Conservation (phyloP, 352 stramenopile species). For the Thraustochytrium striatum region DNA sequence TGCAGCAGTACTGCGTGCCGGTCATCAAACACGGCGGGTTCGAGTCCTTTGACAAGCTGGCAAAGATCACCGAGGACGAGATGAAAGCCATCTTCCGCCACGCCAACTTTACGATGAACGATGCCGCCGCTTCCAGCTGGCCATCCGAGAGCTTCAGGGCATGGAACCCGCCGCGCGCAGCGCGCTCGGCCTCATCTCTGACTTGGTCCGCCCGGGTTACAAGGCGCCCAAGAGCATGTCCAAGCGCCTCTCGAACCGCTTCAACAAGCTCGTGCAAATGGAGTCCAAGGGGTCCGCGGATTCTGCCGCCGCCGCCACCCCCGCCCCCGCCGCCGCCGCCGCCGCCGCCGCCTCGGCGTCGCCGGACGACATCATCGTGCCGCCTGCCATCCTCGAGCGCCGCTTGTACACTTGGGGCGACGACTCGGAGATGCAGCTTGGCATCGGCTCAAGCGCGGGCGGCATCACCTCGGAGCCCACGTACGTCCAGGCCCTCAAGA, state of each 20-base stretch:
- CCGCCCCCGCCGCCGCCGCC: no score
- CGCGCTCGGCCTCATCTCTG: no score
- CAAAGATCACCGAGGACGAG: background rate
- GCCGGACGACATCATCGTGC: background rate
- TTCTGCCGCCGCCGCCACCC: background rate
- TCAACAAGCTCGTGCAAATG: no score
- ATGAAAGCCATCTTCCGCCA: constrained; percentile 34
- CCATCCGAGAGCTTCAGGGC: background rate
- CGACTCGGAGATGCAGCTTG: constrained; percentile 12
- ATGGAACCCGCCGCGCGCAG: no score
- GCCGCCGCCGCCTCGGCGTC: background rate
- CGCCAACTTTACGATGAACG: constrained; percentile 13
- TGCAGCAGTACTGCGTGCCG: background rate
- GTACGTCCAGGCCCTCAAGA: constrained; percentile 14
- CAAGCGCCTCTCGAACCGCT: no score
- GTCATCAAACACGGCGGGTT: constrained; percentile 4
- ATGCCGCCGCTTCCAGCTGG: constrained; percentile 9
- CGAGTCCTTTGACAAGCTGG: background rate
- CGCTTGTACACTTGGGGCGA: constrained; percentile 34
- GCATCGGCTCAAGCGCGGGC: background rate
- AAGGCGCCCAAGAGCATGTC: no score
- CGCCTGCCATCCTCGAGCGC: background rate
- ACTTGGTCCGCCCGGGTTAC: no score
- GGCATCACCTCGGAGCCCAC: background rate
- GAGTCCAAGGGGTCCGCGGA: no score